Conservation (phyloP, 2,329 filamentous ascomycete species). For the Nothophaeocryptopus gaeumannii region DNA sequence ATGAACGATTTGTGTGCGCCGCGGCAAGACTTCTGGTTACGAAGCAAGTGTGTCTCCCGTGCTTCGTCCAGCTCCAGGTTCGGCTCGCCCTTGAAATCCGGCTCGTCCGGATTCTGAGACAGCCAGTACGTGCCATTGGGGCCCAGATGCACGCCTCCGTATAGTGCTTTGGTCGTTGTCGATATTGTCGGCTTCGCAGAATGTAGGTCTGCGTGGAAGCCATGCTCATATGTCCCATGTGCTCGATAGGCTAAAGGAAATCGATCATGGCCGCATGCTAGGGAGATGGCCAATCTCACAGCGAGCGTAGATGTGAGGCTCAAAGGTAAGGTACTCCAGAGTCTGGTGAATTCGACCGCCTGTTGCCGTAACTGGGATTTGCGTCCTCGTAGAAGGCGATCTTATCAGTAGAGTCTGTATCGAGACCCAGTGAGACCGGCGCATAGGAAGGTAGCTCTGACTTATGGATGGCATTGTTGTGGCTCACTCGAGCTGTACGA, state of each 20-base stretch:
- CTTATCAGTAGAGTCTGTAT: no score
- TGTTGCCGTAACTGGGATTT: no score
- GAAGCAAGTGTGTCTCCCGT: background rate
- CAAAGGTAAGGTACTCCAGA: background rate
- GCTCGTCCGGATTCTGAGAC: background rate
- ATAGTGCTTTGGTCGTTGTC: background rate
- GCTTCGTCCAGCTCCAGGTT: background rate
- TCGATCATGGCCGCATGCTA: background rate
- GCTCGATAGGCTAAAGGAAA: background rate
- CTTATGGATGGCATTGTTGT: no score
- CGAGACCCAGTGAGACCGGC: no score
- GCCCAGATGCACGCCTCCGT: background rate
- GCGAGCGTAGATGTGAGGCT: background rate
- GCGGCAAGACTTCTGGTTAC: background rate
- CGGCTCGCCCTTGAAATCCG: background rate
- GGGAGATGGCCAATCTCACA: background rate
- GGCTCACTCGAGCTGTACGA: no score
- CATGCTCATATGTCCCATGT: background rate
- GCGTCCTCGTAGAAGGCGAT: no score
- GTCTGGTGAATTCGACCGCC: no score
- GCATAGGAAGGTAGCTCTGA: no score
- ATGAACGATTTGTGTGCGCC: no score
- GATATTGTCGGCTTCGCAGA: conserved; percentile 1
- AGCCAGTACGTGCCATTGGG: conserved; percentile 1
- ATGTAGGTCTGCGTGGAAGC: conserved; percentile 1